phyloP scores from a whole-genome alignment of 75 land plant genomes.

The Ceratopteris richardii region DNA sequence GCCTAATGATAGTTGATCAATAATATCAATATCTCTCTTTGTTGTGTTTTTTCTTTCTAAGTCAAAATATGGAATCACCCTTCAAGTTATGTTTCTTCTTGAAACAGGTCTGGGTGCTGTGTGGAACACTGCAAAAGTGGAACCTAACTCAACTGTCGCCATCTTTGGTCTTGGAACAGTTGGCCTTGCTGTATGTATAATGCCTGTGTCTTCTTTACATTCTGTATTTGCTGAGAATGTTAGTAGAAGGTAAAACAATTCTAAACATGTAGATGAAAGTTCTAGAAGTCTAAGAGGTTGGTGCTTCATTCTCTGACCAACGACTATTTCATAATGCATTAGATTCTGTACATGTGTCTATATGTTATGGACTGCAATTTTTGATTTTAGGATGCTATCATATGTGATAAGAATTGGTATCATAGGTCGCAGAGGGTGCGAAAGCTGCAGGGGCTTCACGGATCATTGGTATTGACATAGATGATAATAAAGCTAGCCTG shows the following conservation, averaged over 20 bases:
- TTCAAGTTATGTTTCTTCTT: conserved; percentile 5
- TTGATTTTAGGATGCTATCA: too few relatives aligned
- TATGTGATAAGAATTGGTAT: too few relatives aligned
- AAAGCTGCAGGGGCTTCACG: conserved; percentile 83
- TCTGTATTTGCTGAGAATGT: neutral
- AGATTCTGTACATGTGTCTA: too few relatives aligned
- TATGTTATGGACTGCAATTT: too few relatives aligned
- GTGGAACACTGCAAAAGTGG: conserved; percentile 98
- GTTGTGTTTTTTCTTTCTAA: too few relatives aligned
- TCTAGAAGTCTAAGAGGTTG: conserved; percentile 3
- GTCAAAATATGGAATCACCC: neutral
- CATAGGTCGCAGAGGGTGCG: conserved; percentile 87
- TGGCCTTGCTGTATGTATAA: conserved; percentile 80
- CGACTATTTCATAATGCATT: too few relatives aligned
- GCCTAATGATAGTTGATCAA: conserved; percentile 6
- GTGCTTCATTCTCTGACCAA: too few relatives aligned
- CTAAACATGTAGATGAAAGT: neutral
- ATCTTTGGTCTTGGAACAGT: conserved; percentile 97
- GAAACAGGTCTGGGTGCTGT: conserved; percentile 91
- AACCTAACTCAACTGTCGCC: conserved; percentile 86
- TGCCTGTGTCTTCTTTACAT: neutral
- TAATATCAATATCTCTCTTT: too few relatives aligned
- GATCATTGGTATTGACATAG: conserved; percentile 74
- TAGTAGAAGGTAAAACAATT: neutral
- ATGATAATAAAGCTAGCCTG: conserved; percentile 59